Conservation (phyloP, 2,329 filamentous ascomycete genomes). For the Apiospora koreana region DNA sequence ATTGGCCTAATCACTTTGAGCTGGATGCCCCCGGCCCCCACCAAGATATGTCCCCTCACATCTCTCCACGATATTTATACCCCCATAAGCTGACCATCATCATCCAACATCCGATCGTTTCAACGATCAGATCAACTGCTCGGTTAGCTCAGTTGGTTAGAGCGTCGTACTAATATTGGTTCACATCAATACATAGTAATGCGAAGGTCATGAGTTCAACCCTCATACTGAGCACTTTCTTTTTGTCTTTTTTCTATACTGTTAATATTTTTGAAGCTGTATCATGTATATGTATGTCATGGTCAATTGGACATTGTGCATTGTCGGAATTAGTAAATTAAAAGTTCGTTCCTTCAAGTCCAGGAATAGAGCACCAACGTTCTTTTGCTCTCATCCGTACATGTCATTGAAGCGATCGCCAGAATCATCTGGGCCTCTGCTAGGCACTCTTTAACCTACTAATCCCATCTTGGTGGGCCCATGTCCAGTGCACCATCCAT, state of each 20-base stretch:
- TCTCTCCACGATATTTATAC: background rate
- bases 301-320: too few relatives aligned
- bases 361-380: too few relatives aligned
- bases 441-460: background rate
- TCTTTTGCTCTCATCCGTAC: background rate
- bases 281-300: too few relatives aligned
- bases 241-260: background rate
- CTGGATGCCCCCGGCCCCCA: background rate
- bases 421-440: background rate
- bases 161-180: conserved; percentile 6
- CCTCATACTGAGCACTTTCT: conserved; percentile 1
- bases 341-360: too few relatives aligned
- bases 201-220: conserved; percentile 7
- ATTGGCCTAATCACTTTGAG: too few relatives aligned
- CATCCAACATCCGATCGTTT: conserved; percentile 1
- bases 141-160: conserved; percentile 9
- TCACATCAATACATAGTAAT: background rate
- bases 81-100: background rate
- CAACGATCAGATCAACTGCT: background rate
- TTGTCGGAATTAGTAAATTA: too few relatives aligned
- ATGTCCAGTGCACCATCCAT: background rate
- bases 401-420: background rate
- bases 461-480: background rate
- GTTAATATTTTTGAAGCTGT: background rate
- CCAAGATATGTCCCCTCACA: background rate